Conservation (phyloP, 139 green algal genomes). For the Auxenochlorella pyrenoidosa region DNA sequence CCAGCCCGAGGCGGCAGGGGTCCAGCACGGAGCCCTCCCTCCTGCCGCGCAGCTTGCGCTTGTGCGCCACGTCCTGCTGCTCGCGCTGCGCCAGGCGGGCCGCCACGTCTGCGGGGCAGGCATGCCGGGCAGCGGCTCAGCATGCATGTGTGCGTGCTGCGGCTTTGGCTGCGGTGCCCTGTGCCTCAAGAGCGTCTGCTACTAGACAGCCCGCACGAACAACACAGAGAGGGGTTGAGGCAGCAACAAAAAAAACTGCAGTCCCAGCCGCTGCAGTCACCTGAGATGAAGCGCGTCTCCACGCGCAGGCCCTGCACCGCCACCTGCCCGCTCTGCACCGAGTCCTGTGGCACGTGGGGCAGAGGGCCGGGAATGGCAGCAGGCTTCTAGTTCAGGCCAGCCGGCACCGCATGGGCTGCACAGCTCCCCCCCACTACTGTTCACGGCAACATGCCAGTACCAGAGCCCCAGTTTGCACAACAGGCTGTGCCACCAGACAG, state of each 20-base stretch:
- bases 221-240: not conserved
- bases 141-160: too few species aligned
- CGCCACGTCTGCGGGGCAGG: constrained; percentile 5
- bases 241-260: not conserved
- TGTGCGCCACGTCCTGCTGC: constrained; percentile 22
- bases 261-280: not conserved
- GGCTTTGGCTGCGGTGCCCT: too few species aligned
- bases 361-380: not conserved
- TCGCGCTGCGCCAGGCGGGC: constrained; percentile 17
- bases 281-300: constrained; percentile 43
- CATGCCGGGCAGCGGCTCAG: not conserved
- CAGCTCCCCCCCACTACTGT: too few species aligned
- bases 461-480: not conserved
- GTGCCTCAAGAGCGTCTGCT: too few species aligned
- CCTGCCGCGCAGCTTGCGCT: constrained; percentile 41
- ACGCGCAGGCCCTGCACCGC: constrained; percentile 57
- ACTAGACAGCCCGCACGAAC: too few species aligned
- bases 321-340: constrained; percentile 34
- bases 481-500: not conserved
- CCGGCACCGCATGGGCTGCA: too few species aligned
- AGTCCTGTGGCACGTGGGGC: constrained; percentile 1
- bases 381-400: not conserved
- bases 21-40: constrained; percentile 63
- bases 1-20: constrained; percentile 54
- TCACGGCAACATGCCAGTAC: not conserved